Percentiles rank a stretch among this genome's conserved stretches.
Conservation (phyloP, 2,329 filamentous ascomycete genomes). For the Ceratocystis eucalypticola region DNA sequence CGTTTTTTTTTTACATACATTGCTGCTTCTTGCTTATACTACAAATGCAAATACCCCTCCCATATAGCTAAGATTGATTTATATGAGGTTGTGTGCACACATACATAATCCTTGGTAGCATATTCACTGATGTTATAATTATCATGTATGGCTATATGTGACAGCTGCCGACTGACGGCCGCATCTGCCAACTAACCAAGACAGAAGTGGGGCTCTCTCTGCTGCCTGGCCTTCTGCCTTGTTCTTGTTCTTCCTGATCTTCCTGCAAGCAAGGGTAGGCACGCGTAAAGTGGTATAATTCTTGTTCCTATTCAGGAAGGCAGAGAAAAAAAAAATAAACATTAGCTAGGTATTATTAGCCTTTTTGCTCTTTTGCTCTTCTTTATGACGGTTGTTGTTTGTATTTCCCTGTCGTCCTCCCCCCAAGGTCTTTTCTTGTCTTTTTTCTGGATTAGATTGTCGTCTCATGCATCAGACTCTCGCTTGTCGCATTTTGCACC, state of each 20-base stretch:
- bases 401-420: neutral
- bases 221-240: no score
- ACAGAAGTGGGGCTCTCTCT: no score
- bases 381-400: neutral
- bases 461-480: slow-evolving; percentile 5
- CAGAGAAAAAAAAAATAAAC: neutral
- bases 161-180: no score
- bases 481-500: neutral
- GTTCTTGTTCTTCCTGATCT: no score
- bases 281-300: slow-evolving; percentile 2
- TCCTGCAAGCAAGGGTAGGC: neutral
- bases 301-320: slow-evolving; percentile 20
- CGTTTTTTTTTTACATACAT: neutral
- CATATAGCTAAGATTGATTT: neutral
- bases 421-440: neutral
- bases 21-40: neutral
- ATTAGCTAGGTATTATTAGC: neutral
- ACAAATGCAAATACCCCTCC: neutral
- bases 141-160: no score
- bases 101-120: no score
- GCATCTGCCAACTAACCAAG: no score
- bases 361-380: neutral
- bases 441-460: neutral
- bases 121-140: no score
- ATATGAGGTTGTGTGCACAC: no score